These are phyloP conservation scores for Fibroporia radiculosa DNA, from an alignment of 768 basidiomycete genomes.

Conservation along the genomic window DNA sequence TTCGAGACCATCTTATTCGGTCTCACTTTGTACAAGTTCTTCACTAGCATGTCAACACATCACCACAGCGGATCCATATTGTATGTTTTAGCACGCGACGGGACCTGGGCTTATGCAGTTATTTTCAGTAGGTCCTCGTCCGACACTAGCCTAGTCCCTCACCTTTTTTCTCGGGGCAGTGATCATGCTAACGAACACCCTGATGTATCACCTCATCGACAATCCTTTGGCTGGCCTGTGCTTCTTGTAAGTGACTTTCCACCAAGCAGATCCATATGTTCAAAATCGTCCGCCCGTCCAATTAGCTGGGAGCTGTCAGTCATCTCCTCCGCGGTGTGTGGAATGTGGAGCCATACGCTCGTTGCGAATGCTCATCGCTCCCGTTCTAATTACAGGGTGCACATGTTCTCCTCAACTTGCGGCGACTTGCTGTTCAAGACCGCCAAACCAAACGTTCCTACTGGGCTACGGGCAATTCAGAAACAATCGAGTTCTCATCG, in stretches of 20 bases:
- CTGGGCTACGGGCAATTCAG: not conserved
- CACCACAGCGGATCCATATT: not conserved
- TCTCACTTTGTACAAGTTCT: constrained; percentile 7
- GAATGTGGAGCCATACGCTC: no score
- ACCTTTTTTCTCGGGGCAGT: no score
- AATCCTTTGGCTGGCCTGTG: constrained; percentile 12
- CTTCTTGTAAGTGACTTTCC: constrained; percentile 7
- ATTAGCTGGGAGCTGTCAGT: constrained; percentile 9
- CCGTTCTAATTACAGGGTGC: not conserved
- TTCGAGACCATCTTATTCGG: constrained; percentile 10
- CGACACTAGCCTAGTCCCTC: no score
- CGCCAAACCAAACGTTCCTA: not conserved
- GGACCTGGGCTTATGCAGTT: constrained; percentile 10
- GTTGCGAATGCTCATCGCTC: not conserved
- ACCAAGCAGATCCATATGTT: no score
- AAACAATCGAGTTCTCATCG: not conserved
- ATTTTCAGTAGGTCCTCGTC: no score
- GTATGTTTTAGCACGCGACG: constrained; percentile 5
- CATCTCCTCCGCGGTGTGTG: constrained; percentile 9
- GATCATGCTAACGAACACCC: constrained; percentile 14
- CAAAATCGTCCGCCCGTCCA: not conserved
- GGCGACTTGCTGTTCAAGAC: not conserved
- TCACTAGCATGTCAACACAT: not conserved
- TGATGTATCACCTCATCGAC: constrained; percentile 12
- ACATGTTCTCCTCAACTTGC: constrained; percentile 8